Percentiles rank a stretch among this genome's conserved stretches.
Conservation (phyloP, 2,329 filamentous ascomycete species). For the Cryoendolithus antarcticus region DNA sequence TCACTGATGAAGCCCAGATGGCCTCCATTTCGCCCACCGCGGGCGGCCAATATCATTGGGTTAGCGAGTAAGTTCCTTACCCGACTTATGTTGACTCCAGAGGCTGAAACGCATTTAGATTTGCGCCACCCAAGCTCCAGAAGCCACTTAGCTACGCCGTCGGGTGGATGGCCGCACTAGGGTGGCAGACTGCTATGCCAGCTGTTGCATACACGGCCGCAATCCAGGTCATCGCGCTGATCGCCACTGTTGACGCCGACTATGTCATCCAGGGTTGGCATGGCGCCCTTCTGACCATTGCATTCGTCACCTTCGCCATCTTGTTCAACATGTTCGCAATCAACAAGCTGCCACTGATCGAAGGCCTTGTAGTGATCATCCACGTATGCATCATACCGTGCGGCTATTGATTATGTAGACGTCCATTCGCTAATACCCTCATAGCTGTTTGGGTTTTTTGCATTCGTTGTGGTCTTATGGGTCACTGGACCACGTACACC, state of each 20-base stretch:
- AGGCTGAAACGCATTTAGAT: slow-evolving; percentile 10
- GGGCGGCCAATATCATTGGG: slow-evolving; percentile 41
- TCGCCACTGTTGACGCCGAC: slow-evolving; percentile 29
- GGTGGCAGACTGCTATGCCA: slow-evolving; percentile 20
- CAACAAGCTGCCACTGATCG: slow-evolving; percentile 15
- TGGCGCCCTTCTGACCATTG: slow-evolving; percentile 28
- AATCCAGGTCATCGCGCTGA: slow-evolving; percentile 21
- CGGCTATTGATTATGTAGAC: not conserved
- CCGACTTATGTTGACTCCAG: no score
- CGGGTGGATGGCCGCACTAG: slow-evolving; percentile 25
- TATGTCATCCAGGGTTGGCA: slow-evolving; percentile 34
- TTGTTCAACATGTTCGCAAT: slow-evolving; percentile 19
- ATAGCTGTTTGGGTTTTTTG: slow-evolving; percentile 21
- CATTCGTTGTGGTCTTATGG: slow-evolving; percentile 17
- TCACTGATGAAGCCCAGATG: slow-evolving; percentile 18
- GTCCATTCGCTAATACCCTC: slow-evolving; percentile 18
- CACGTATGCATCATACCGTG: slow-evolving; percentile 17
- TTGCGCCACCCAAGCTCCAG: slow-evolving; percentile 30
- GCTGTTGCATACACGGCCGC: slow-evolving; percentile 17
- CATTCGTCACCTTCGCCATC: slow-evolving; percentile 12
- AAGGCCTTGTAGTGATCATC: slow-evolving; percentile 16
- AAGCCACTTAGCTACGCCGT: slow-evolving; percentile 35
- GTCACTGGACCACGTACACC: slow-evolving; percentile 7
- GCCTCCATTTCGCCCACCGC: slow-evolving; percentile 44
- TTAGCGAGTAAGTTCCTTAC: slow-evolving; percentile 18